Evolutionary conservation across 2,329 filamentous ascomycete species (phyloP).

Genomic region (Talaromyces atroroseus): DNA sequence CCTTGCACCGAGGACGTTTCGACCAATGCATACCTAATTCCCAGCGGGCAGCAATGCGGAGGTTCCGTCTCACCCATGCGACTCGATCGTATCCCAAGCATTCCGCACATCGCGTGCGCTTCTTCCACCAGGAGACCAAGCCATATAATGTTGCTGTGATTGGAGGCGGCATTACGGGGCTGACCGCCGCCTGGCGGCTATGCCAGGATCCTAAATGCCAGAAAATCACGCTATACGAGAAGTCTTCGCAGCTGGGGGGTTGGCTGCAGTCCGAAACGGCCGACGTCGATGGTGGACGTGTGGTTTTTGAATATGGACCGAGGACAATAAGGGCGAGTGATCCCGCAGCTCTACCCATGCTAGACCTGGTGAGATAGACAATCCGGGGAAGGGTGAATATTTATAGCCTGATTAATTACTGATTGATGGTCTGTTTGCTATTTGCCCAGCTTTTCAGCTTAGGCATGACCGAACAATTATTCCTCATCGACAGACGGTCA

Average conservation of each 20-base stretch:
- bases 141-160: constrained; percentile 58
- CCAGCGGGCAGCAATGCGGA: constrained; percentile 13
- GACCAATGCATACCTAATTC: constrained; percentile 3
- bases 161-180: constrained; percentile 77
- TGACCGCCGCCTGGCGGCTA: constrained; percentile 73
- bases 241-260: constrained; percentile 64
- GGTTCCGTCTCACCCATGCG: constrained; percentile 20
- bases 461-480: constrained; percentile 51
- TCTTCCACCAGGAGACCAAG: constrained; percentile 19
- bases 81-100: constrained; percentile 15
- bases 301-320: constrained; percentile 80
- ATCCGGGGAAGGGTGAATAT: not conserved
- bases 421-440: too few relatives aligned
- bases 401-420: not conserved
- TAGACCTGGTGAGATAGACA: constrained; percentile 56
- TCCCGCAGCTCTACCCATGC: constrained; percentile 60
- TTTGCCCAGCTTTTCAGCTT: constrained; percentile 53
- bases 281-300: constrained; percentile 51
- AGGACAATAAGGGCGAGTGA: constrained; percentile 61
- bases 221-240: constrained; percentile 78
- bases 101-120: not conserved
- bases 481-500: constrained; percentile 48
- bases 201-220: constrained; percentile 60
- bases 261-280: constrained; percentile 70
- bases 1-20: not conserved